Conservation (phyloP, 1,139 yeast genomes). For the Lizanozyma gosingica region DNA sequence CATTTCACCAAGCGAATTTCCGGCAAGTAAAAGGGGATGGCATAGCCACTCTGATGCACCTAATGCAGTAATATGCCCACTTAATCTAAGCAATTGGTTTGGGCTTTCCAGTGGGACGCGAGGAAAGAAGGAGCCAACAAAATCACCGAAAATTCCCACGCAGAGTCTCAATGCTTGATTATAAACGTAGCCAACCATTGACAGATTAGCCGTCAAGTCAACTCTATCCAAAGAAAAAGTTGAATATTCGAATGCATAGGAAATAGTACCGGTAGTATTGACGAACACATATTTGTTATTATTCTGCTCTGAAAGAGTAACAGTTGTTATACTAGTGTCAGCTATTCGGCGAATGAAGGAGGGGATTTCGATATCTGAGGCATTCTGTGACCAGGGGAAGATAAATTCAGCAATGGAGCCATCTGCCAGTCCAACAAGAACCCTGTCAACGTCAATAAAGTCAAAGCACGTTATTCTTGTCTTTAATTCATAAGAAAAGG, state of each 20-base stretch:
- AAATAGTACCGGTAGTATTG: conserved; percentile 42
- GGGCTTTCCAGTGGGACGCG: neutral
- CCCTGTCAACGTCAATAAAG: conserved; percentile 38
- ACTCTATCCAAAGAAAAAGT: conserved; percentile 29
- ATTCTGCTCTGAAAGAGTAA: conserved; percentile 33
- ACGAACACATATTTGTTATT: conserved; percentile 30
- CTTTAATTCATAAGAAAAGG: conserved; percentile 19
- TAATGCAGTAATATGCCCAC: neutral
- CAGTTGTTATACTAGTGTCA: conserved; percentile 40
- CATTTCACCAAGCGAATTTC: conserved; percentile 20
- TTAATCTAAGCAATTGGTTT: neutral
- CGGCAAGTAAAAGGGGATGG: neutral
- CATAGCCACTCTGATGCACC: neutral
- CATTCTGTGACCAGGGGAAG: conserved; percentile 15
- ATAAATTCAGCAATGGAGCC: conserved; percentile 64
- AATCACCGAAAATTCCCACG: neutral
- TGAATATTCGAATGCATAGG: conserved; percentile 30
- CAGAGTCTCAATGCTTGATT: neutral
- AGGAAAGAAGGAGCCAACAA: neutral
- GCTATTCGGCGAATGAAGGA: conserved; percentile 41
- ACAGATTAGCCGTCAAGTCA: neutral
- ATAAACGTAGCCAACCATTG: neutral
- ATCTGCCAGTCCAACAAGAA: conserved; percentile 55
- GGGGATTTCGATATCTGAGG: conserved; percentile 24
- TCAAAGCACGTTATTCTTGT: conserved; percentile 43